Conservation (phyloP, 2,329 filamentous ascomycete species). For the Verticillium nubilum region DNA sequence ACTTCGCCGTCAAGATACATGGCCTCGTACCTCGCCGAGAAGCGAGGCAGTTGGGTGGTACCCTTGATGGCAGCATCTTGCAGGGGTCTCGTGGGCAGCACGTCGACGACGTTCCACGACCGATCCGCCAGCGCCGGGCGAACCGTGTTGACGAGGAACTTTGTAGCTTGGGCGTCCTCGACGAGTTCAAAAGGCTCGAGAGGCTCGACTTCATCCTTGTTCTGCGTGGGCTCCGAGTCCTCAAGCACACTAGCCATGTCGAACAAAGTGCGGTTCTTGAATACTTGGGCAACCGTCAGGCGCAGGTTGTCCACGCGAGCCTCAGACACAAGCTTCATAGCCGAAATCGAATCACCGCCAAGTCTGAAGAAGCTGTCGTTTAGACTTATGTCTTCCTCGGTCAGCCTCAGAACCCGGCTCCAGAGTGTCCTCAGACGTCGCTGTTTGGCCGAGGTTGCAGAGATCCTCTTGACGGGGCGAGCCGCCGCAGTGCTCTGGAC, state of each 20-base stretch:
- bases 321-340: conserved; percentile 56
- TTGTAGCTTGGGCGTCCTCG: conserved; percentile 27
- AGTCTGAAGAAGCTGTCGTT: conserved; percentile 57
- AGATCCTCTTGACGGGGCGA: conserved; percentile 23
- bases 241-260: conserved; percentile 49
- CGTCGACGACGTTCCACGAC: conserved; percentile 46
- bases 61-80: conserved; percentile 55
- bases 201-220: conserved; percentile 8
- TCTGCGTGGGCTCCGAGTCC: conserved; percentile 21
- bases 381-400: conserved; percentile 40
- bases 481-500: conserved; percentile 5
- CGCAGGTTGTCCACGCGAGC: conserved; percentile 40
- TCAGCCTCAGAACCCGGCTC: conserved; percentile 37
- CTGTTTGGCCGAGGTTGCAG: conserved; percentile 35
- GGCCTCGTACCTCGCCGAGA: conserved; percentile 58
- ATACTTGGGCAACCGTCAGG: conserved; percentile 51
- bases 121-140: conserved; percentile 44
- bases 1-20: conserved; percentile 53
- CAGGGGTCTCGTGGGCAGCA: conserved; percentile 52
- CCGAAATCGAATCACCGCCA: conserved; percentile 54
- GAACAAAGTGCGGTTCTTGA: conserved; percentile 39
- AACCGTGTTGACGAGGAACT: conserved; percentile 42
- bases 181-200: conserved; percentile 48
- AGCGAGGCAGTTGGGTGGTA: conserved; percentile 52
- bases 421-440: conserved; percentile 40